Conservation (phyloP, 2,329 filamentous ascomycete genomes). For the Dactylonectria estremocensis region DNA sequence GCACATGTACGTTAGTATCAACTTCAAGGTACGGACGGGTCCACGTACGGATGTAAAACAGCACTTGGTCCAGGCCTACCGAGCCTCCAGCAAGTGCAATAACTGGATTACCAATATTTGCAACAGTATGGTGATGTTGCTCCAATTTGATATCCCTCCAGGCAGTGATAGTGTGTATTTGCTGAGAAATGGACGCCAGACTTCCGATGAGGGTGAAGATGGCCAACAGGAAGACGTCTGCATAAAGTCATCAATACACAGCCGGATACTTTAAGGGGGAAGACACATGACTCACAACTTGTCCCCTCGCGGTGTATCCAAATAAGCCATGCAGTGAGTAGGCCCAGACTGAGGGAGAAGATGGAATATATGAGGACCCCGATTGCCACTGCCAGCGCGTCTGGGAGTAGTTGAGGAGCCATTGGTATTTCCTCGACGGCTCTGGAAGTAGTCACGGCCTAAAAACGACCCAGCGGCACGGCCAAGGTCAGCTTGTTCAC, state of each 20-base stretch:
- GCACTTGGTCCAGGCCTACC: conserved; percentile 57
- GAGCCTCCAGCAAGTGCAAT: conserved; percentile 60
- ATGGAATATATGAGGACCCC: conserved; percentile 30
- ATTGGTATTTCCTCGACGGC: not conserved
- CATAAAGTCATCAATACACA: conserved; percentile 17
- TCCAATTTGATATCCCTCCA: conserved; percentile 58
- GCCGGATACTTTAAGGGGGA: not conserved
- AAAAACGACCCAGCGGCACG: not conserved
- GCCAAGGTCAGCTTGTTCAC: not conserved
- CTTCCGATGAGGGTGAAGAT: conserved; percentile 56
- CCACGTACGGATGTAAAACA: conserved; percentile 65
- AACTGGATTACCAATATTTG: conserved; percentile 56
- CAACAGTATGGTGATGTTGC: conserved; percentile 56
- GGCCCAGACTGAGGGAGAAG: conserved; percentile 15
- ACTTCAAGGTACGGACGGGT: not conserved
- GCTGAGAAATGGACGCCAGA: conserved; percentile 59
- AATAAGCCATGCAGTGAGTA: conserved; percentile 50
- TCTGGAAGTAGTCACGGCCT: not conserved
- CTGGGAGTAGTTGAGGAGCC: conserved; percentile 25
- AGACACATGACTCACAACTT: conserved; percentile 56
- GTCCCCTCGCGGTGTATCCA: conserved; percentile 57
- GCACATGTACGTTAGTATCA: conserved; percentile 6
- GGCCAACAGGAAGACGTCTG: conserved; percentile 59
- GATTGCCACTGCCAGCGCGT: conserved; percentile 20
- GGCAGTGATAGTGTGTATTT: conserved; percentile 57